Evolutionary conservation across 495 filamentous ascomycete species (phyloP).

Genomic region (Neurospora sp.): DNA sequence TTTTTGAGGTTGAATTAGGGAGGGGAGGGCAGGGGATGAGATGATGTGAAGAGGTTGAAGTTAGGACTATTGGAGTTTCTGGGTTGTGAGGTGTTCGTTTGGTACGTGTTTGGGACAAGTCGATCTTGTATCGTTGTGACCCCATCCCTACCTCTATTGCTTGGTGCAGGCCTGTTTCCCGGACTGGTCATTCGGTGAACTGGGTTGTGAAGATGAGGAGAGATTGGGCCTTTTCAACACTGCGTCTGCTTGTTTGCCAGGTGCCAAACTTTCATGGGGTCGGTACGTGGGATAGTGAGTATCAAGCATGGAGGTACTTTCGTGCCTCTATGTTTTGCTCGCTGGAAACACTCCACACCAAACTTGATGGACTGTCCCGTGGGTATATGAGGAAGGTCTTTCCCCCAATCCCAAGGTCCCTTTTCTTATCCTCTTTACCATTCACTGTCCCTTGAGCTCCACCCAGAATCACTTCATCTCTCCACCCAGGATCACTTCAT

Average conservation of each 20-base stretch:
- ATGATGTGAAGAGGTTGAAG: not conserved
- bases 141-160: not conserved
- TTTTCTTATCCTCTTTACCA: not conserved
- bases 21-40: not conserved
- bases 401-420: not conserved
- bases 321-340: too few species aligned
- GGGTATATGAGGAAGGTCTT: not conserved
- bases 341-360: not conserved
- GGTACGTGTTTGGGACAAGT: not conserved
- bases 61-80: not conserved
- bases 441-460: not conserved
- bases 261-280: not conserved
- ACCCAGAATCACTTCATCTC: not conserved
- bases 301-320: not conserved
- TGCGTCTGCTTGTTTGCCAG: not conserved
- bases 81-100: not conserved
- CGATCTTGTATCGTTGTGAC: not conserved
- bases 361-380: not conserved
- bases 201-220: not conserved
- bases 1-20: constrained; percentile 1
- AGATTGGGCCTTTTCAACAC: not conserved
- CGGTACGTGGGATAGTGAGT: not conserved
- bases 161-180: not conserved
- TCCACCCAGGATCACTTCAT: not conserved
- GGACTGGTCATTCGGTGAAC: not conserved